Base-by-base conservation (phyloP, 148 eudicot species). In the Mesembryanthemum crystallinum region DNA sequence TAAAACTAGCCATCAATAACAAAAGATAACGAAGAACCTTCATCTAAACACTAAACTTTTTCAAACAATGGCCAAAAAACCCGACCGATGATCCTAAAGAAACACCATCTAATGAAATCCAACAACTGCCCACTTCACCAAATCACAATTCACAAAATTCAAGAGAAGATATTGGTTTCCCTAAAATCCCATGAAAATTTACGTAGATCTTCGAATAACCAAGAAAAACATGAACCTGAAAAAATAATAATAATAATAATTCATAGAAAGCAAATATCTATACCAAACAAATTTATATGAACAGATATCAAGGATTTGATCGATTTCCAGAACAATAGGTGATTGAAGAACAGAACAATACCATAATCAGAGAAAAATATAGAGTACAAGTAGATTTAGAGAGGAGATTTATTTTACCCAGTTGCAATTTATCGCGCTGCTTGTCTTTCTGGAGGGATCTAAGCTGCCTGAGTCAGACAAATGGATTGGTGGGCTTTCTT, bases 401-500 rank as follows among this genome's bases (percentile, higher is more conserved):
- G 24, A 61, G 6, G 10, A 24, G 54, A 55, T 57, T 57, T 12
- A 7, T 0, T 25, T 60, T 27, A 29, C 74, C 32, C 64, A 20
- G 37, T 3, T 23, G 8, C 2, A 25, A 25, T 18, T 69, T 69
- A 5, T 28, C 18, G 47, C 43, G 69, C 15, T 67, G 27, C 14
- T 28, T 37, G 51, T 63, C 21, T 51, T 35, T 45, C 61, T 47
- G 49, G 28, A 28, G 47, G 69, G 42, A n/a, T 25, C 39, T 42
- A 13, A 32, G 69, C 27, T 63, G 55, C 67, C 58, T 25, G 71
- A 80, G 51, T 75, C 57, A 24, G 80, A 77, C 64, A 76, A 76
- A 81, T 67, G 37, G 72, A 76, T 76, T 76, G 77, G 73, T 76
- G 77, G 72, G 77, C 32, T 81, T 76, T 72, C 69, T 14, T 59